Percentiles rank a stretch among this genome's conserved stretches.
These are phyloP conservation scores for Lachnellula cervina DNA, from an alignment of 2,329 filamentous ascomycete species.

Conservation along the genomic window DNA sequence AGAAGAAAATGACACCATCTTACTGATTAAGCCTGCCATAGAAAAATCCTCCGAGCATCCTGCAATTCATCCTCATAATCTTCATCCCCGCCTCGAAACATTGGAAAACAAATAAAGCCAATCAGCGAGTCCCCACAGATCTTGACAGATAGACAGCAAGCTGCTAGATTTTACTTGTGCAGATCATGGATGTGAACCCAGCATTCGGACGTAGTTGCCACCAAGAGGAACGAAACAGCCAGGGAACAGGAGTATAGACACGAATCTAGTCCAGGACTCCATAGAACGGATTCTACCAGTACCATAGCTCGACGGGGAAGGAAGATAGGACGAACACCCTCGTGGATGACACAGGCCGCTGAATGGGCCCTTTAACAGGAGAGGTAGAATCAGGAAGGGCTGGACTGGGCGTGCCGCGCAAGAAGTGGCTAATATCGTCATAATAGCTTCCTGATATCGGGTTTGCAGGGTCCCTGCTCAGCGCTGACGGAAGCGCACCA, in stretches of 20 bases:
- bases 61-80: too few relatives aligned
- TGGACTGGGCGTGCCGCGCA: background rate
- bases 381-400: background rate
- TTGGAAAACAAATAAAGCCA: too few relatives aligned
- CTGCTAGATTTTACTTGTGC: too few relatives aligned
- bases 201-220: too few relatives aligned
- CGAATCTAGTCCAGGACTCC: background rate
- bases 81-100: too few relatives aligned
- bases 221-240: background rate
- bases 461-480: too few relatives aligned
- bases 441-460: too few relatives aligned
- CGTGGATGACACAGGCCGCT: background rate
- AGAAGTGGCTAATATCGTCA: background rate
- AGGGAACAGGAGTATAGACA: background rate
- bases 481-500: too few relatives aligned
- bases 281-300: background rate
- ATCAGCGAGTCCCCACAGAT: too few relatives aligned
- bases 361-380: background rate
- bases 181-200: too few relatives aligned
- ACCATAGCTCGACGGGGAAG: background rate
- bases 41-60: too few relatives aligned
- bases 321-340: background rate
- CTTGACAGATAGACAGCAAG: too few relatives aligned
- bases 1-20: background rate
- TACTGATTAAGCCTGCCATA: background rate